phyloP scores from a whole-genome alignment of 2,329 filamentous ascomycete species.

The Ascochyta viciae-villosae region DNA sequence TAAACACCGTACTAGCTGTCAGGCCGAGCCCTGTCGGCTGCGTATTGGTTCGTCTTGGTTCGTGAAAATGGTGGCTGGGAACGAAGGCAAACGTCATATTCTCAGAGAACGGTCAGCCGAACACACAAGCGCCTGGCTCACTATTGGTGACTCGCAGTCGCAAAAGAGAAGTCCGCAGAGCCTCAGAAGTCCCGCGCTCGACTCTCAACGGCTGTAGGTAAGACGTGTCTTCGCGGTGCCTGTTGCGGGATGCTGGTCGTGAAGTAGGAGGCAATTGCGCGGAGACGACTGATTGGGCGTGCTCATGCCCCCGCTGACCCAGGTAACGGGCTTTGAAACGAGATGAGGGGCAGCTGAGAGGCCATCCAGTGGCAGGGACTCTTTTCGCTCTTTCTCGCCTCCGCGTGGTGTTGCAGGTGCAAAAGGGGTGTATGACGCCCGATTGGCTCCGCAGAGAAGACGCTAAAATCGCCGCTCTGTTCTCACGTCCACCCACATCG shows the following conservation, averaged over 20 bases:
- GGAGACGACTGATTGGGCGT: conserved; percentile 32
- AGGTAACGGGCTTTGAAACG: conserved; percentile 22
- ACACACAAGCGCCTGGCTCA: background rate
- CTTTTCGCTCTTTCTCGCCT: conserved; percentile 17
- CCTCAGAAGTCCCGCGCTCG: background rate
- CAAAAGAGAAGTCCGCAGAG: background rate
- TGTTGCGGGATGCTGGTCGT: conserved; percentile 26
- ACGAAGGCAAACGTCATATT: background rate
- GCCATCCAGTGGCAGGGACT: conserved; percentile 31
- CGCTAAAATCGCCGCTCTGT: conserved; percentile 32
- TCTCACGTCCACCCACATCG: conserved; percentile 40
- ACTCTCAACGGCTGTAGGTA: conserved; percentile 1
- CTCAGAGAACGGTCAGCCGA: conserved; percentile 2
- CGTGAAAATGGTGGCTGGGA: no score
- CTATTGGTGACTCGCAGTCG: background rate
- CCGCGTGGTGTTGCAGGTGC: conserved; percentile 22
- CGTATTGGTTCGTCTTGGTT: no score
- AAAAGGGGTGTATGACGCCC: conserved; percentile 18
- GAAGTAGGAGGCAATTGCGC: conserved; percentile 27
- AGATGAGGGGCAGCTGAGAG: conserved; percentile 40
- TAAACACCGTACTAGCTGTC: no score
- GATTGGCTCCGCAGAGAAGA: conserved; percentile 29
- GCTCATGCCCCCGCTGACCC: conserved; percentile 13
- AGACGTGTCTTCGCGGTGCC: conserved; percentile 21
- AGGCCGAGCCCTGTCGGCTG: no score